Percentiles rank a stretch among this genome's conserved stretches.
Evolutionary conservation across 192 early-diverging fungal species (phyloP).

Genomic region (Mortierella claussenii): DNA sequence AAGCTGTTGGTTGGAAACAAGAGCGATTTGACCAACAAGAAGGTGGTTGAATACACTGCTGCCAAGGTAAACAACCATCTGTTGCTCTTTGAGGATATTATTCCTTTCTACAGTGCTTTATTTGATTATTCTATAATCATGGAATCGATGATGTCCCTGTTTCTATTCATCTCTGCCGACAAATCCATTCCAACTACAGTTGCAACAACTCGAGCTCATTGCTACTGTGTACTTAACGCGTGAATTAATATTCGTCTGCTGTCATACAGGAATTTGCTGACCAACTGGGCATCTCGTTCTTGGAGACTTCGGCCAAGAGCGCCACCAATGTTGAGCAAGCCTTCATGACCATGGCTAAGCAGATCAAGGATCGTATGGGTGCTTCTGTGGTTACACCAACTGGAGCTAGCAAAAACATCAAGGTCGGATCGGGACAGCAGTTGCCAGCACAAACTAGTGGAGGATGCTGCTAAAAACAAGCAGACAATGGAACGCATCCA

Average conservation of each 20-base stretch:
- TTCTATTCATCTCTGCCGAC: too few relatives aligned
- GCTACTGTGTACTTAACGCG: too few relatives aligned
- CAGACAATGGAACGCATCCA: too few relatives aligned
- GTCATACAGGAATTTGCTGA: constrained; percentile 97
- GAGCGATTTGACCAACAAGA: constrained; percentile 92
- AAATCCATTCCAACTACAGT: too few relatives aligned
- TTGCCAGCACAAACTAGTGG: constrained; percentile 59
- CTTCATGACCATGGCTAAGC: constrained; percentile 99
- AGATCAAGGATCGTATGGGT: constrained; percentile 96
- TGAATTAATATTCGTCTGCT: too few relatives aligned
- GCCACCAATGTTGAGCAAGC: constrained; percentile 99
- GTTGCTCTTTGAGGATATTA: too few relatives aligned
- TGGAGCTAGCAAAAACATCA: constrained; percentile 59
- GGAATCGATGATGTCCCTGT: too few relatives aligned
- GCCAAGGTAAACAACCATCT: constrained; percentile 68
- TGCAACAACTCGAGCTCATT: too few relatives aligned
- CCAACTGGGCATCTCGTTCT: constrained; percentile 85
- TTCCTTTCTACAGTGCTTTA: too few relatives aligned
- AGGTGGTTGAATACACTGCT: constrained; percentile 75
- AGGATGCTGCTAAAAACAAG: constrained; percentile 63
- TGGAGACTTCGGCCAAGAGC: constrained; percentile 99
- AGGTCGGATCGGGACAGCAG: constrained; percentile 62
- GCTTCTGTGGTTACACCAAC: constrained; percentile 55
- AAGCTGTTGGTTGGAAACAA: constrained; percentile 99
- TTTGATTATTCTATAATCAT: too few relatives aligned